A percentile compares a stretch with the other conserved stretches of the same genome.
Evolutionary conservation across 805 yeast species (phyloP).

Genomic region (Saturnispora gosingensis): DNA sequence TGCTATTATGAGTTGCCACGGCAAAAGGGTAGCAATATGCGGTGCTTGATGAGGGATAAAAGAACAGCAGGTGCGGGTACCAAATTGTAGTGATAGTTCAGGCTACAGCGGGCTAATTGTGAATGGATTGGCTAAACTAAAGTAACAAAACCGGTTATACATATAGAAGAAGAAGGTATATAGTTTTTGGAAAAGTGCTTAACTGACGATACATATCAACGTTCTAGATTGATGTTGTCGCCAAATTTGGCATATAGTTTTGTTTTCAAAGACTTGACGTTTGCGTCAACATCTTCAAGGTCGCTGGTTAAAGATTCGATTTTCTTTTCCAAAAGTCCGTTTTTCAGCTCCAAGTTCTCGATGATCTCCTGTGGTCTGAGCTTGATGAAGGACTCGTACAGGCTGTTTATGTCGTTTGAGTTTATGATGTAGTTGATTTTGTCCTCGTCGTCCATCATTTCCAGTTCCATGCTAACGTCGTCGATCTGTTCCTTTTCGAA

Average conservation of each 20-base stretch:
- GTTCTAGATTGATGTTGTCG: constrained; percentile 74
- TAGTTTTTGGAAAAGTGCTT: background rate
- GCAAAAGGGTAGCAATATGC: background rate
- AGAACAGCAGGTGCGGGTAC: no score
- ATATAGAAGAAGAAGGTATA: background rate
- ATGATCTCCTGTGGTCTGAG: constrained; percentile 59
- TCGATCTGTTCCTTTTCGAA: constrained; percentile 82
- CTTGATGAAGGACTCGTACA: constrained; percentile 70
- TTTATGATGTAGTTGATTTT: constrained; percentile 56
- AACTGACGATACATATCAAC: constrained; percentile 20
- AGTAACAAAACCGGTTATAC: background rate
- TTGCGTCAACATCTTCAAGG: constrained; percentile 43
- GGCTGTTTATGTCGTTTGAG: constrained; percentile 47
- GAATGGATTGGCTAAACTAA: background rate
- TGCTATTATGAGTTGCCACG: background rate
- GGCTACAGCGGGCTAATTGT: background rate
- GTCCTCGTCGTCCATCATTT: constrained; percentile 72
- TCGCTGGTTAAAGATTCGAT: constrained; percentile 38
- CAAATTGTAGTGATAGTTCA: no score
- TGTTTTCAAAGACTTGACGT: constrained; percentile 54
- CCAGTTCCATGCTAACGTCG: constrained; percentile 78
- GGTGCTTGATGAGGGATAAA: background rate
- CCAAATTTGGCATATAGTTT: constrained; percentile 86
- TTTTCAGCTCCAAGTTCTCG: constrained; percentile 56
- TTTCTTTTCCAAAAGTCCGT: constrained; percentile 40